Evolutionary conservation across 257 asterid genomes (phyloP), one percentile per base, ranked within the genome.

Genomic region (Oldenlandia corymbosa): DNA sequence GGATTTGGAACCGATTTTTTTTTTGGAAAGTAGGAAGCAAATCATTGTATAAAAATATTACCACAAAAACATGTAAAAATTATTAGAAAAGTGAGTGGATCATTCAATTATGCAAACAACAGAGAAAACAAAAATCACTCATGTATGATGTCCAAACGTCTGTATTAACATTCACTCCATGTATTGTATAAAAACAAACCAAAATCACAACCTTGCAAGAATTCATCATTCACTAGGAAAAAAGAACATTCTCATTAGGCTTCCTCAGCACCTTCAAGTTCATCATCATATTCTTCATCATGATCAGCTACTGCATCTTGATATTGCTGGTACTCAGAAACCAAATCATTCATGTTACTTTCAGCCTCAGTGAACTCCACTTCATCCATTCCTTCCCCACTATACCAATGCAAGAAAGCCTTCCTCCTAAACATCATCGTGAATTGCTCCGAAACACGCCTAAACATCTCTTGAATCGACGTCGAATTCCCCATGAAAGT

Each of bases 341-440:
- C 94, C 76, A 85, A 54, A 78, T 85, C 94, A 39, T 85, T 85
- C 93, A 83, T 85, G 46, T 85, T 85, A 26, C 86, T 85, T 71
- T 85, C 88, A 12, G 92, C 92, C 67, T 83, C 92, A 0, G 92
- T 85, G 27, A 85, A 85, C 69, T 82, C 92, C 92, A 85, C 82
- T 73, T 85, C 92, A 43, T 82, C 88, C 94, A 85, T 85, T 28
- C 90, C 87, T 66, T 85, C 94, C 1, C 78, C 88, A 0, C 84
- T 83, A 39, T 85, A 85, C 94, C 94, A 85, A 58, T 85, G 94
- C 80, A 86, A 60, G 85, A 83, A 86, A 26, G 88, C 94, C 49
- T 81, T 81, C 60, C 88, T 54, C 78, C 86, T 72, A 47, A 86
- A 86, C 94, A 86, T 86, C 18, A 81, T 85, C 4, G 88, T 86